Evolutionary conservation across 1,139 yeast species (phyloP).

Genomic region (Hanseniaspora sp.): DNA sequence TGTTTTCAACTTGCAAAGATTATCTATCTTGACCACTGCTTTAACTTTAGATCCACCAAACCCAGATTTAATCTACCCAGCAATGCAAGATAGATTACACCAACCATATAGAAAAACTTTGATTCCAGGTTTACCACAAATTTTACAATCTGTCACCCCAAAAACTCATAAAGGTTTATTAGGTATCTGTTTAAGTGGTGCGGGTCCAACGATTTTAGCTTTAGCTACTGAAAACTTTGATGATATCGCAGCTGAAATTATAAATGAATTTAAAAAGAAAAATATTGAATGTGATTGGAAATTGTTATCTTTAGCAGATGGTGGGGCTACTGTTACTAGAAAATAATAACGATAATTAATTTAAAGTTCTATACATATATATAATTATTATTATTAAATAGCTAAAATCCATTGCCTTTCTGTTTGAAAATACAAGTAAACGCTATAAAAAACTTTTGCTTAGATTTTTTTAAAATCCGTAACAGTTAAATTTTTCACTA

Average conservation of each 20-base stretch:
- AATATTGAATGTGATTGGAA: conserved; percentile 70
- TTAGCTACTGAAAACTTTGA: conserved; percentile 84
- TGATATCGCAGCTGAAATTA: conserved; percentile 65
- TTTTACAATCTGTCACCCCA: conserved; percentile 73
- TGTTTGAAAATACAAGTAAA: too few species aligned
- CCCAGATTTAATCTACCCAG: conserved; percentile 70
- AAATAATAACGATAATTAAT: conserved; percentile 1
- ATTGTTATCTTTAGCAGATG: conserved; percentile 72
- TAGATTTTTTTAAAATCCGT: too few species aligned
- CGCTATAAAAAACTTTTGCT: too few species aligned
- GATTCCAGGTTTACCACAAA: conserved; percentile 82
- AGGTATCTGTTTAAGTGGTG: conserved; percentile 93
- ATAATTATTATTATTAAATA: background rate
- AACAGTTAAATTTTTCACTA: too few species aligned
- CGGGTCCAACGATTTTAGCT: conserved; percentile 94
- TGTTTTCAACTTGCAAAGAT: conserved; percentile 73
- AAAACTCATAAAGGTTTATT: conserved; percentile 69
- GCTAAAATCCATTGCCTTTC: too few species aligned
- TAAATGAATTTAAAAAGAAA: conserved; percentile 54
- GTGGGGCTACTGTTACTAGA: conserved; percentile 53
- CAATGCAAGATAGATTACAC: conserved; percentile 94
- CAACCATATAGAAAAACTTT: conserved; percentile 87
- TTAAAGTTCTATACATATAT: background rate
- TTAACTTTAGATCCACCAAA: conserved; percentile 74
- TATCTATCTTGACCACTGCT: conserved; percentile 70